Base-by-base conservation (phyloP, 768 basidiomycete species). In the Agaricus subrufescens region DNA sequence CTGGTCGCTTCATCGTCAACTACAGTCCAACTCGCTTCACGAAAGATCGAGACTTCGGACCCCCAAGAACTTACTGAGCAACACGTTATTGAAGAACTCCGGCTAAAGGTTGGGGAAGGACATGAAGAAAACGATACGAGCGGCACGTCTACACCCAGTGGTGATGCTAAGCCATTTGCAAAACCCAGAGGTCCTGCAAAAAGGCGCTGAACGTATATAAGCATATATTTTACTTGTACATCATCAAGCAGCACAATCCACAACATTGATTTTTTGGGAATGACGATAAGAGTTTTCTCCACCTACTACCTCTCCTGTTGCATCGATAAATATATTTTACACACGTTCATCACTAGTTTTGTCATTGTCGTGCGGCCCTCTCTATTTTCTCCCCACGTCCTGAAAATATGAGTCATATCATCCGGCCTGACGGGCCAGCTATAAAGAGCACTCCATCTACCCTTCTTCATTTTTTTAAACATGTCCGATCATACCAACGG, bases 1-100 rank as follows among this genome's bases (percentile, higher is more conserved):
- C 64, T 86, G 2, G 74, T 83, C 58, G 70, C 71, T 50, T 76
- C 70, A 12, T 71, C 69, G 49, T 71, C 71, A 29, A 71, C 75
- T 15, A 73, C 72, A 27, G 70, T 75, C 8, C 58, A 62, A 25
- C 58, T 85, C 11, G 75, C 77, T 2, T 62, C 80, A 15, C 79
- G 81, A 63, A 95, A 83, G 75, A 76, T 95, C 52, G 91, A 96
- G 66, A 95, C 91, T 0, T 89, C 90, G 0, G 86, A 92, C 61
- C 87, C 91, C 0, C 59, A 62, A 14, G 94, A 95, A 63, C 61
- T 97, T 12, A 78, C 84, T 38, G 86, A 85, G 62, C 69, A 71
- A 0, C 87, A 78, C 63, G 68, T 97, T 52, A 77, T 73, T 55
- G 67, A 76, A 10, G 85, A 87, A 61, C 74, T 95, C 23, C 77